Base-by-base conservation (phyloP, 2,329 filamentous ascomycete species). In the Botrytis squamosa region DNA sequence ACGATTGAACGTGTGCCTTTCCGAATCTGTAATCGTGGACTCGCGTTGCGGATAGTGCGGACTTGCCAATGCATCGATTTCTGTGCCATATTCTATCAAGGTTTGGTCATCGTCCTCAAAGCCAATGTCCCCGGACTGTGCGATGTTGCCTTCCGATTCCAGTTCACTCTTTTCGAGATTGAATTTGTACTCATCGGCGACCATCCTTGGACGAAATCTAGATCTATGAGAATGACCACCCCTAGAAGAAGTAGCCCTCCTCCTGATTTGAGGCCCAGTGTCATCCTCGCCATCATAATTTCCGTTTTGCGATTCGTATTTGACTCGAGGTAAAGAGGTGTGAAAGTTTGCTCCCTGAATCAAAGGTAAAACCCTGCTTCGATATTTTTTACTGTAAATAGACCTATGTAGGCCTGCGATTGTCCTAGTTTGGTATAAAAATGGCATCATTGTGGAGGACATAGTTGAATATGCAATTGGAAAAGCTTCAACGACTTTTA, bases 361-460 rank as follows among this genome's bases (percentile, higher is more conserved):
- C 7, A 63, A 49, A 38, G 71, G 25, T 18, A 72, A 16, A 5
- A 49, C 36, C 38, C 38, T 44, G 8, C 42, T 38, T 44, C 29
- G 52, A 68, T 59, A 67, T 25, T 12, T 59, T n/a, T 29, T 44
- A 40, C 46, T 72, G 40, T 55, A 72, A 3, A 70, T 42, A 57
- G 63, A 71, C 60, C 69, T 71, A 57, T 63, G 52, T 36, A 74
- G 49, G 7, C 72, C 70, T n/a, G 75, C 71, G 46, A 91, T 86
- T 0, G 92, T 93, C 74, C 87, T 84, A 8, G 92, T 94, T 76
- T 92, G 90, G 80, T 93, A 94, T 10, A 94, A 85, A 73, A 94
- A 94, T 0, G 91, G 90, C 10, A 88, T 86, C 84, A 88, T 88
- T 36, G 74, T 79, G 76, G 77, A 77, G 36, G 77, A 73, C n/a